Conservation (phyloP, 306 rosid species). For the Dryas alaskensis region DNA sequence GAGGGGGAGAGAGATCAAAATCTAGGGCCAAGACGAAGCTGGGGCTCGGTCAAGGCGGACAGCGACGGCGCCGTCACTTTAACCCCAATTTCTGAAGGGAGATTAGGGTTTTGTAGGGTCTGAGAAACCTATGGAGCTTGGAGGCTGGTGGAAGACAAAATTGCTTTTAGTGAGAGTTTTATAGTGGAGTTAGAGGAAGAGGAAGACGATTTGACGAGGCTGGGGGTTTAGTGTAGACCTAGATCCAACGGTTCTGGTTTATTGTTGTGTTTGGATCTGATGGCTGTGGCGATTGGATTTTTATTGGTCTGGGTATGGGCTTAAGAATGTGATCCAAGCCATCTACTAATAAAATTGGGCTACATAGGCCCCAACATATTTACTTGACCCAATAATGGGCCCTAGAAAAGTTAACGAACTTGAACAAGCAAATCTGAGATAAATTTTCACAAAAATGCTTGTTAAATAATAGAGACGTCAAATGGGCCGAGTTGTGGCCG, state of each 20-base stretch:
- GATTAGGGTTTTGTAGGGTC: slow-evolving; percentile 7
- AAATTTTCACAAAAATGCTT: too few species aligned
- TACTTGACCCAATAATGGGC: too few species aligned
- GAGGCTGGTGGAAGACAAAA: neutral
- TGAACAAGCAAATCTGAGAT: too few species aligned
- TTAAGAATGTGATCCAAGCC: neutral
- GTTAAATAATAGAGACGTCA: too few species aligned
- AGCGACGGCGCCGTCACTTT: slow-evolving; percentile 67
- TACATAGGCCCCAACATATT: too few species aligned
- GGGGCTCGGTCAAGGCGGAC: slow-evolving; percentile 66
- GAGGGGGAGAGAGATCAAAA: slow-evolving; percentile 26
- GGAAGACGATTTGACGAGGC: neutral
- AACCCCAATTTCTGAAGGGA: slow-evolving; percentile 37
- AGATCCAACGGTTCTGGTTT: slow-evolving; percentile 22
- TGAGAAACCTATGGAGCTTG: slow-evolving; percentile 19
- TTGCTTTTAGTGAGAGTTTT: neutral
- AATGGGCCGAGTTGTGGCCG: too few species aligned
- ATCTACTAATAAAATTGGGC: neutral
- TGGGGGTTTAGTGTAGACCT: slow-evolving; percentile 10
- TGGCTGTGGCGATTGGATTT: neutral
- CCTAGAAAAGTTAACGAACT: too few species aligned
- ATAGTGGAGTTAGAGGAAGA: neutral
- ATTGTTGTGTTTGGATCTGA: neutral
- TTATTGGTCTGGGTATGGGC: neutral
- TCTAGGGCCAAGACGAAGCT: slow-evolving; percentile 72